Conservation (phyloP, 2,329 filamentous ascomycete species). For the Penicillium vulpinum region DNA sequence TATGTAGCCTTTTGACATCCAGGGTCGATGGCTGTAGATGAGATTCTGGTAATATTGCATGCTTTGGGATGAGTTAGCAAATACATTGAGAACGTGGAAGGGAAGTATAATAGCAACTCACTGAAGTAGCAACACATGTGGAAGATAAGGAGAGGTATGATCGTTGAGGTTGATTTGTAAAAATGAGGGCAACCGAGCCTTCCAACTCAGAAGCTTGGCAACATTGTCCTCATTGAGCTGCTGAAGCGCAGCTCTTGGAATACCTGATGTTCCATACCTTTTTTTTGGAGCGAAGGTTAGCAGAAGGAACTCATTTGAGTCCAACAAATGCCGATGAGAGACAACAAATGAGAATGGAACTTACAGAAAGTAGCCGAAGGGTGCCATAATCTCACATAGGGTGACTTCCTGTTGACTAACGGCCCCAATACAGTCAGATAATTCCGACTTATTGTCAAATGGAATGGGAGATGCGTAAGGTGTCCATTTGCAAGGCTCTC, state of each 20-base stretch:
- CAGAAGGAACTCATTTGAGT: background rate
- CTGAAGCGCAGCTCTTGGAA: constrained; percentile 26
- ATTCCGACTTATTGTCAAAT: background rate
- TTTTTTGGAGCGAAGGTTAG: background rate
- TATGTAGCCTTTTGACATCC: constrained; percentile 33
- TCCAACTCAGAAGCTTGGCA: constrained; percentile 27
- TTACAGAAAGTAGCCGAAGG: constrained; percentile 32
- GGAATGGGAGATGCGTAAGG: constrained; percentile 20
- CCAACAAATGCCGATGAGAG: too few species aligned
- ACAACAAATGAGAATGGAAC: background rate
- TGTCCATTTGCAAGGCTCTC: constrained; percentile 18
- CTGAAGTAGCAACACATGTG: constrained; percentile 32
- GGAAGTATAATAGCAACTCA: constrained; percentile 8
- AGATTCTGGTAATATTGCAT: constrained; percentile 40
- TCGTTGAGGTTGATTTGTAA: constrained; percentile 27
- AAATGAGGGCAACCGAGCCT: constrained; percentile 23
- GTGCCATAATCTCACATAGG: constrained; percentile 35
- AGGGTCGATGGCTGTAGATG: constrained; percentile 39
- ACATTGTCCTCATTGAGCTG: constrained; percentile 22
- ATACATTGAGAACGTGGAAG: background rate
- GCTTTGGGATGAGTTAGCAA: background rate
- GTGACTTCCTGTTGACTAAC: constrained; percentile 21
- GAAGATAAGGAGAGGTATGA: constrained; percentile 24
- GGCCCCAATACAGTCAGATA: background rate
- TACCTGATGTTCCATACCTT: constrained; percentile 16